Evolutionary conservation across 148 eudicot species (phyloP).

Genomic region (Dysphania ambrosioides): DNA sequence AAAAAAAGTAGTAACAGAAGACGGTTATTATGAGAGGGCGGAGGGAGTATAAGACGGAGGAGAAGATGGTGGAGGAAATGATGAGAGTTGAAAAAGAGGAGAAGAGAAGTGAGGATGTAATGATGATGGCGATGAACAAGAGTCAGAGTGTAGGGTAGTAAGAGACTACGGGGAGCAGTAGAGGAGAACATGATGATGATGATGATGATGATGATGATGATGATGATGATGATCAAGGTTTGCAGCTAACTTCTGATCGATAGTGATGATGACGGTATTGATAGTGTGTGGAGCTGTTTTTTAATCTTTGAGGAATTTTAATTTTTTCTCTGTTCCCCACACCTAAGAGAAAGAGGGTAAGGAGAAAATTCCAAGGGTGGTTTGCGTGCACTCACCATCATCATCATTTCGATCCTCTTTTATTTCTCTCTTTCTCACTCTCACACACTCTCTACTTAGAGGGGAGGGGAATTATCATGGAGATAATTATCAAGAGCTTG

Average conservation of each 20-base stretch:
- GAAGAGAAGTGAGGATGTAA: not conserved
- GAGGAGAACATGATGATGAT: constrained; percentile 9
- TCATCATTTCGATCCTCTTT: constrained; percentile 18
- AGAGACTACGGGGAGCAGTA: not conserved
- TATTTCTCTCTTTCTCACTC: not conserved
- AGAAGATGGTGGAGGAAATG: not conserved
- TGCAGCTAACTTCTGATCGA: too few relatives aligned
- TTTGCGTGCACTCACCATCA: constrained; percentile 32
- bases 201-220: not conserved
- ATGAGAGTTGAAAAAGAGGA: not conserved
- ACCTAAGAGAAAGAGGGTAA: constrained; percentile 20
- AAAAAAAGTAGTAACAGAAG: too few relatives aligned
- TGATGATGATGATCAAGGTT: too few relatives aligned
- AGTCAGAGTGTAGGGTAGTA: constrained; percentile 1
- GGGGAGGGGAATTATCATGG: constrained; percentile 19
- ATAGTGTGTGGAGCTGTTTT: too few relatives aligned
- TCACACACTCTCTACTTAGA: constrained; percentile 15
- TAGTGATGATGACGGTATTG: not conserved
- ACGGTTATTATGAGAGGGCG: not conserved
- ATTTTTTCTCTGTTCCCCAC: not conserved
- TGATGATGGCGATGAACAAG: constrained; percentile 12
- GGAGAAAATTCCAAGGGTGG: constrained; percentile 24
- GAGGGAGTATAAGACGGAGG: not conserved
- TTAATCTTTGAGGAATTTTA: not conserved
- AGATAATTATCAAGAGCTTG: constrained; percentile 23